Evolutionary conservation across 768 basidiomycete species (phyloP).

Genomic region (Collybia nuda): DNA sequence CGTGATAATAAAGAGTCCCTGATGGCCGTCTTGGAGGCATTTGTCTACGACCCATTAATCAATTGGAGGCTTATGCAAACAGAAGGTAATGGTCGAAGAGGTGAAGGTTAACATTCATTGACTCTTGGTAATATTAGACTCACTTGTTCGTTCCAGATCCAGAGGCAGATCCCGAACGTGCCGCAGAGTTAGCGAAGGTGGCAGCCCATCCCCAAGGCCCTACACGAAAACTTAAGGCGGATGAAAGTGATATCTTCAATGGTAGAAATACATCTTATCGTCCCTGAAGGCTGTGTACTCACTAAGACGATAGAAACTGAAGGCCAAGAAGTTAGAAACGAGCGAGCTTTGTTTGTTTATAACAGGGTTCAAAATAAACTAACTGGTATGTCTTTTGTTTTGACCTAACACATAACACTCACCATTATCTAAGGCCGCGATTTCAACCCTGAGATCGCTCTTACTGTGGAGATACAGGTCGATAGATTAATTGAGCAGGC

Average conservation of each 20-base stretch:
- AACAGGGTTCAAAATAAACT: slow-evolving; percentile 95
- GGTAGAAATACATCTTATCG: too few species aligned
- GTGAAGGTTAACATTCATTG: slow-evolving; percentile 50
- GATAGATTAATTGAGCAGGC: slow-evolving; percentile 93
- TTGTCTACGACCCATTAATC: slow-evolving; percentile 97
- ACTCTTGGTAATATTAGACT: slow-evolving; percentile 2
- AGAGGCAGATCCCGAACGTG: slow-evolving; percentile 51
- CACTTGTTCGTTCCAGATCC: slow-evolving; percentile 26
- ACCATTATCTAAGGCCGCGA: slow-evolving; percentile 64
- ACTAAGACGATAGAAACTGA: slow-evolving; percentile 31
- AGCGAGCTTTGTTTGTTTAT: slow-evolving; percentile 87
- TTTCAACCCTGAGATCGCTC: slow-evolving; percentile 80
- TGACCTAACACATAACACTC: not conserved
- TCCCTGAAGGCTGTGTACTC: not conserved
- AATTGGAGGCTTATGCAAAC: slow-evolving; percentile 94
- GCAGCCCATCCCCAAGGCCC: slow-evolving; percentile 79
- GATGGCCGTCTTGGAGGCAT: slow-evolving; percentile 98
- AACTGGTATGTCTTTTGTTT: slow-evolving; percentile 55
- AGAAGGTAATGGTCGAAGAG: slow-evolving; percentile 69
- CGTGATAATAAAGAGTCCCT: slow-evolving; percentile 98
- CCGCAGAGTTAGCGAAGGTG: slow-evolving; percentile 63
- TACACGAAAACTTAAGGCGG: slow-evolving; percentile 79
- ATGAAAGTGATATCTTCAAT: slow-evolving; percentile 93
- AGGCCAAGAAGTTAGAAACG: slow-evolving; percentile 86
- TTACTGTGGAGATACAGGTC: slow-evolving; percentile 83